Evolutionary conservation across 192 early-diverging fungal genomes (phyloP).

Genomic region (Anaeromyces robustus): DNA sequence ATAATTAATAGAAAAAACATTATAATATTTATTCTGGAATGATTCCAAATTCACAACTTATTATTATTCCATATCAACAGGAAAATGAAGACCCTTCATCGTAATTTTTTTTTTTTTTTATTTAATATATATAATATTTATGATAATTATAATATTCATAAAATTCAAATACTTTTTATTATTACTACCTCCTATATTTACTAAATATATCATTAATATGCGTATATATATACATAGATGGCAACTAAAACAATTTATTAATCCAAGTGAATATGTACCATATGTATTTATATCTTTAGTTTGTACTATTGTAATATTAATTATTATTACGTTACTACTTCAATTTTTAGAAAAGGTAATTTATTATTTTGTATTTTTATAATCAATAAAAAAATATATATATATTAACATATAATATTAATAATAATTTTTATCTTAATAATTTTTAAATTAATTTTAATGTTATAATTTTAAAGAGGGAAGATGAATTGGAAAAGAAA

Average conservation of each 20-base stretch:
- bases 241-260: slow-evolving; percentile 79
- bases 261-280: slow-evolving; percentile 64
- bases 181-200: too few relatives aligned
- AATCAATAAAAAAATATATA: too few relatives aligned
- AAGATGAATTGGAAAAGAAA: slow-evolving; percentile 63
- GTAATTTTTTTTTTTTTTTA: background rate
- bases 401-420: background rate
- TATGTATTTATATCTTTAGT: slow-evolving; percentile 66
- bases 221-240: slow-evolving; percentile 27
- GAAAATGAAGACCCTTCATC: slow-evolving; percentile 9
- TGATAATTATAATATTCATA: too few relatives aligned
- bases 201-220: too few relatives aligned
- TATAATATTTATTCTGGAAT: slow-evolving; percentile 61
- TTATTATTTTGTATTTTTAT: too few relatives aligned
- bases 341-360: slow-evolving; percentile 55
- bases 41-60: slow-evolving; percentile 83
- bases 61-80: slow-evolving; percentile 65
- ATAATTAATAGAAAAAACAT: slow-evolving; percentile 16
- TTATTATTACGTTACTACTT: slow-evolving; percentile 49
- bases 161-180: too few relatives aligned
- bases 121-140: too few relatives aligned
- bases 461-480: slow-evolving; percentile 27
- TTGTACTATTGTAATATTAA: slow-evolving; percentile 51
- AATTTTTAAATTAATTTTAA: too few relatives aligned
- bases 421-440: background rate